Percentiles rank a stretch among this genome's conserved stretches.
phyloP scores from a whole-genome alignment of 2,329 filamentous ascomycete species.

The Cladophialophora bantiana region DNA sequence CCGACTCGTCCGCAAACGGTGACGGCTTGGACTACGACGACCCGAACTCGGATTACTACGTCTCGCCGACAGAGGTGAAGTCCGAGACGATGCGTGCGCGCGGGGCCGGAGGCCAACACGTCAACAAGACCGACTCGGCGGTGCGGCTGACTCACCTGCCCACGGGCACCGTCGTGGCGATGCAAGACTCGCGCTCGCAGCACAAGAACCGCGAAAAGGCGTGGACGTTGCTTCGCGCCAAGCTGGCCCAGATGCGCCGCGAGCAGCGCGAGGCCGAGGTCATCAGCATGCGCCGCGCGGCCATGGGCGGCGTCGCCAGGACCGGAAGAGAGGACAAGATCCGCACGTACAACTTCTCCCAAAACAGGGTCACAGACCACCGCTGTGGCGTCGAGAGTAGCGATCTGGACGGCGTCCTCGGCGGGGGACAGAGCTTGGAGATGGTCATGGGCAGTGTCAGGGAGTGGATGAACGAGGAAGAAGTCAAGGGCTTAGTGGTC shows the following conservation, averaged over 20 bases:
- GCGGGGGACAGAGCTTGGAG: constrained; percentile 74
- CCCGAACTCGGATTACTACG: constrained; percentile 88
- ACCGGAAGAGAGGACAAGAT: constrained; percentile 95
- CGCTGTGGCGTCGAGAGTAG: constrained; percentile 79
- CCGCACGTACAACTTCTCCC: constrained; percentile 82
- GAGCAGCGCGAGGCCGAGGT: constrained; percentile 86
- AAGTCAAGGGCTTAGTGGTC: constrained; percentile 73
- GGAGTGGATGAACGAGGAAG: constrained; percentile 75
- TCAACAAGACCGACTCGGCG: constrained; percentile 97
- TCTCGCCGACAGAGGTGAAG: constrained; percentile 81
- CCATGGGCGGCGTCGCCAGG: constrained; percentile 75
- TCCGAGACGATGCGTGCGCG: constrained; percentile 89
- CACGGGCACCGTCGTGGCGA: constrained; percentile 83
- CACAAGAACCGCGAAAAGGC: constrained; percentile 86
- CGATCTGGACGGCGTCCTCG: constrained; percentile 80
- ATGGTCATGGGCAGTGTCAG: constrained; percentile 79
- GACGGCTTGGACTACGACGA: constrained; percentile 73
- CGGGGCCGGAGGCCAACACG: constrained; percentile 94
- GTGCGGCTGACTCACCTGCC: constrained; percentile 91
- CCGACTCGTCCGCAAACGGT: constrained; percentile 56
- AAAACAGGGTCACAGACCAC: constrained; percentile 88
- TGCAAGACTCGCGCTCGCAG: constrained; percentile 93
- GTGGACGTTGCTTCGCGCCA: constrained; percentile 82
- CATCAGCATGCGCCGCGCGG: constrained; percentile 74
- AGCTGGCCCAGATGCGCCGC: constrained; percentile 78